Evolutionary conservation across 2,329 filamentous ascomycete species (phyloP), one percentile per base, ranked within the genome.

Genomic region (Teratosphaeriaceae sp.): DNA sequence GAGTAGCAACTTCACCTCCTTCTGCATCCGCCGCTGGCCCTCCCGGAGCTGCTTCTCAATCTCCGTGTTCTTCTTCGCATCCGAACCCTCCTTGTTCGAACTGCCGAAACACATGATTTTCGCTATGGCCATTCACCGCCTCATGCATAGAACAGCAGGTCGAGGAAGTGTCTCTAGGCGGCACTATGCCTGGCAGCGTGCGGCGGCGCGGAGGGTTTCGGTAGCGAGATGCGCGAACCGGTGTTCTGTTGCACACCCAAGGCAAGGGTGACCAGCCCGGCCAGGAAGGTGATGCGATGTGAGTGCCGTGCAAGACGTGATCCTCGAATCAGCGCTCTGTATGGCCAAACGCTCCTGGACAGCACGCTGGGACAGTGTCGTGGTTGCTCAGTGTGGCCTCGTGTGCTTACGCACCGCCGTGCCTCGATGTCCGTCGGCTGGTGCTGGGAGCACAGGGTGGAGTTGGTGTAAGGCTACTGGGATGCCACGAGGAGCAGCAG

Each of bases 1-100:
- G 54, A 98, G 74, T 55, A 98, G 72, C 51, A 98, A 81, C 75
- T 97, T 98, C 60, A 97, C 87, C 62, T 95, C 89, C 61, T 84
- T 84, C 44, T 84, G 72, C 74, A 92, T 75, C 54, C 76, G 77
- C 76, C 92, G 95, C 71, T 90, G 88, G 71, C 97, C 92, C 56
- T 82, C 78, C 49, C 86, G 84, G 57, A 98, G 79, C 58, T 79
- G 71, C 68, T 84, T 86, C 63, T 98, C 92, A 56, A 98, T 88
- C 64, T 92, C 87, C 55, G 63, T 78, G 65, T 72, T 74, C 57
- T 69, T 68, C 59, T 64, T 64, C 46, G 65, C 64, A 37, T 68
- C 66, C 12, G 70, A 68, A 53, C 73, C 69, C 43, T 68, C 65
- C 46, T 68, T 59, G 58, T 71, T 73, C 51, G 51, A 43, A 40